These are phyloP conservation scores for Sapria himalayana DNA, from an alignment of 345 rosid genomes.

Conservation along the genomic window DNA sequence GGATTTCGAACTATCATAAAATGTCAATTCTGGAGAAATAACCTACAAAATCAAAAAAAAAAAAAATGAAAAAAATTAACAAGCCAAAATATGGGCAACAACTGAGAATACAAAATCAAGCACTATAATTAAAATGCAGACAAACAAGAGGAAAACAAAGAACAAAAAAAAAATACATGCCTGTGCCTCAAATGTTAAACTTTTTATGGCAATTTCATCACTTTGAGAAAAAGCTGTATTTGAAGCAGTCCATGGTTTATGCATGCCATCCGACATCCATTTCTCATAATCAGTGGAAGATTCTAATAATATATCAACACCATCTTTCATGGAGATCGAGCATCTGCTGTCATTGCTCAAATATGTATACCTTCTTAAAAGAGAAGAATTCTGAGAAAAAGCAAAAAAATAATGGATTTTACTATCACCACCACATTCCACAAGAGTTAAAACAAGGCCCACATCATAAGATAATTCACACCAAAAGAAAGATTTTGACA, in stretches of 20 bases:
- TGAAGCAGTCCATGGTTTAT: conserved; percentile 18
- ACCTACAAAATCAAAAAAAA: conserved; percentile 32
- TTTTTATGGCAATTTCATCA: conserved; percentile 25
- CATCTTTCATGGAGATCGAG: conserved; percentile 60
- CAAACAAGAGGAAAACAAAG: background rate
- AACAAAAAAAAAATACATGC: conserved; percentile 15
- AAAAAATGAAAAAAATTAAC: conserved; percentile 4
- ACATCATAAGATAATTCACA: too few species aligned
- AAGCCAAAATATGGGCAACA: conserved; percentile 1
- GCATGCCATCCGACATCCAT: conserved; percentile 15
- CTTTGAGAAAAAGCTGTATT: conserved; percentile 19
- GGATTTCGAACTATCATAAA: conserved; percentile 86
- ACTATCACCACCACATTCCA: too few species aligned
- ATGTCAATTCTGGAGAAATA: conserved; percentile 84
- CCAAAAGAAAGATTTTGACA: too few species aligned
- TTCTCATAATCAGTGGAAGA: conserved; percentile 23
- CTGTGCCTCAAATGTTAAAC: conserved; percentile 90
- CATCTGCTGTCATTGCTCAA: conserved; percentile 89
- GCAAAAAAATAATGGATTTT: conserved; percentile 5
- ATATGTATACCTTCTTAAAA: conserved; percentile 65
- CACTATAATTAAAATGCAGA: background rate
- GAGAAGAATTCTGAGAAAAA: conserved; percentile 52
- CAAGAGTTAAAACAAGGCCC: too few species aligned
- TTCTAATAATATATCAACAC: conserved; percentile 48
- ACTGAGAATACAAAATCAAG: conserved; percentile 3